Base-by-base conservation (phyloP, 805 yeast genomes). In the Metschnikowia gelsemii region DNA sequence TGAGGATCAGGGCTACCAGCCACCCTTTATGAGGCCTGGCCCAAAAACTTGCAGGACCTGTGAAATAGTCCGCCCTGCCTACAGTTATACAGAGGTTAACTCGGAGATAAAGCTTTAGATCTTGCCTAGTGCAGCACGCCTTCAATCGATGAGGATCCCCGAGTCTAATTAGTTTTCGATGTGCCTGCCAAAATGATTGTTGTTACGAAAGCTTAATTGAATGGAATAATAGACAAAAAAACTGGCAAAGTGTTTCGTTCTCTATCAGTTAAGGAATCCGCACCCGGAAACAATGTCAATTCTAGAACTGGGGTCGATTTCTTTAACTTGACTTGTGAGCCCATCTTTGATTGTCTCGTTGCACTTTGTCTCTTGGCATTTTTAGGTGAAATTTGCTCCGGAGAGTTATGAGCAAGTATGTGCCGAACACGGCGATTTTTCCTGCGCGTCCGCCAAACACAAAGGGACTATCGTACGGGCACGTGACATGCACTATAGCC, bases 391-490 rank as follows among this genome's bases (percentile, higher is more conserved):
- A 36, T 29, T 36, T 30, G 33, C 34, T 22, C 18, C n/a, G 12
- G 24, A 4, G 11, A 31, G 38, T 21, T 16, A 17, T 29, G 40
- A 36, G 40, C 40, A 29, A 29, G 19, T 29, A 13, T 36, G 9
- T 20, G 22, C 27, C 16, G 16, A 14, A 19, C 17, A 16, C 21
- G 21, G 23, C 23, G 19, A 11, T 18, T 25, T 35, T 32, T 32
- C 8, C 25, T 32, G 35, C 26, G 27, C 35, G 27, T 14, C 19
- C 22, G 29, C 14, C 4, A n/a, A n/a, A 26, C 12, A n/a, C 38
- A 16, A 17, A 14, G n/a, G n/a, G n/a, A n/a, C n/a, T n/a, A n/a
- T n/a, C n/a, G n/a, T n/a, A n/a, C n/a, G n/a, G n/a, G n/a, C n/a
- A n/a, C n/a, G n/a, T n/a, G n/a, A n/a, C n/a, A n/a, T n/a, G n/a